Conservation (phyloP, 1,284 basidiomycete species). For the Paramarasmius palmivorus region DNA sequence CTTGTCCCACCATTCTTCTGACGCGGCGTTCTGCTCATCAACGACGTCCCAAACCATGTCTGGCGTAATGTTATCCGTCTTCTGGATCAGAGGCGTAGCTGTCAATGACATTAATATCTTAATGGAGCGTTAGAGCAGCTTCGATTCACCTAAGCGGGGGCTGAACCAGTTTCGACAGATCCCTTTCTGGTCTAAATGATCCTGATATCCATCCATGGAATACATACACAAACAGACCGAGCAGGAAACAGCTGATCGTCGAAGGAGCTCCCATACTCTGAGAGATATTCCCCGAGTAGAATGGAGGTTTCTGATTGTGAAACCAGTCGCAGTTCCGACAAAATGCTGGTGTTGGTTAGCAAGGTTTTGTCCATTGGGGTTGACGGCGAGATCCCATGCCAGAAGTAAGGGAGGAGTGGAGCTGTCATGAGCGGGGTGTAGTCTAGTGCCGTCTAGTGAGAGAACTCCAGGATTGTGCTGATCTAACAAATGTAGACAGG, state of each 20-base stretch:
- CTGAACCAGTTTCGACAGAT: background rate
- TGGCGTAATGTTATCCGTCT: background rate
- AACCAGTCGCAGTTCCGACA: background rate
- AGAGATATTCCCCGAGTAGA: background rate
- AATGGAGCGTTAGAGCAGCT: background rate
- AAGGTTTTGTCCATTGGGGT: background rate
- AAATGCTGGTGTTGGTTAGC: background rate
- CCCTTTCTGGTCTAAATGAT: background rate
- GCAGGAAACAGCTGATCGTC: background rate
- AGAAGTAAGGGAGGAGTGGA: background rate
- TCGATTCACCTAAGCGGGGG: background rate
- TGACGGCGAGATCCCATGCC: background rate
- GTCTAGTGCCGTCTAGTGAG: background rate
- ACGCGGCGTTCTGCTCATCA: background rate
- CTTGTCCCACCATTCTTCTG: background rate
- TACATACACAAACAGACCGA: background rate
- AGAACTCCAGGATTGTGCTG: background rate
- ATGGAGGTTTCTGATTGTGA: background rate
- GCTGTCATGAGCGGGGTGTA: background rate
- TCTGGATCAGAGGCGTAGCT: background rate
- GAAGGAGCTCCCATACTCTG: background rate
- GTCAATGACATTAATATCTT: background rate
- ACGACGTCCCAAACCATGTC: background rate
- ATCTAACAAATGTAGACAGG: background rate
- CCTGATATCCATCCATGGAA: background rate